These are phyloP conservation scores for Cystobasidium sp. DNA, from an alignment of 1,284 basidiomycete species.

Conservation along the genomic window DNA sequence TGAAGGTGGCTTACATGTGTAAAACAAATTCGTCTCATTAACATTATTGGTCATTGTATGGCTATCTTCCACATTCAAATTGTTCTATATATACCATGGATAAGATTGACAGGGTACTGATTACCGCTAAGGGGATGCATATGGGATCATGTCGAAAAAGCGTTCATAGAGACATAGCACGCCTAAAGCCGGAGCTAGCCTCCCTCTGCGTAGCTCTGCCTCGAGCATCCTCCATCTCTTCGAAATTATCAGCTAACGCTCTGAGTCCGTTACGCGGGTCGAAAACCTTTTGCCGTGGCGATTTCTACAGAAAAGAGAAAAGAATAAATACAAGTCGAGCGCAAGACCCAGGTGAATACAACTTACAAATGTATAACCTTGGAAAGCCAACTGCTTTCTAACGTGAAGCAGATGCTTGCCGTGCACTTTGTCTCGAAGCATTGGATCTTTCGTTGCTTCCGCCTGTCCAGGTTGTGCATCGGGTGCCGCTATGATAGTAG, in stretches of 20 bases:
- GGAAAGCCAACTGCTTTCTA: conserved; percentile 65
- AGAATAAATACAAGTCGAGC: background rate
- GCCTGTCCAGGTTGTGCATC: conserved; percentile 70
- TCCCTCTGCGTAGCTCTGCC: conserved; percentile 22
- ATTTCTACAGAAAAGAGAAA: conserved; percentile 8
- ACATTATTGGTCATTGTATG: background rate
- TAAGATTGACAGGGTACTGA: background rate
- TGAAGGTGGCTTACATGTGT: no score
- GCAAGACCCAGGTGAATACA: background rate
- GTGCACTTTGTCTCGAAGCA: conserved; percentile 80
- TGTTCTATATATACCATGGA: background rate
- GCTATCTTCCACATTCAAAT: background rate
- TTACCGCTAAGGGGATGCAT: background rate
- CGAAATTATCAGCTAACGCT: conserved; percentile 23
- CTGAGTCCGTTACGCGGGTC: conserved; percentile 45
- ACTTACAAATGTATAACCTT: conserved; percentile 47
- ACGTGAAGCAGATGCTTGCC: conserved; percentile 84
- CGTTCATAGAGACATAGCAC: conserved; percentile 27
- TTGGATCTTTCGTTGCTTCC: conserved; percentile 82
- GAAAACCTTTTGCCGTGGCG: conserved; percentile 24
- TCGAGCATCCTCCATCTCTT: conserved; percentile 23
- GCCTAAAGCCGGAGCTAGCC: conserved; percentile 27
- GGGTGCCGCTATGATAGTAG: conserved; percentile 75
- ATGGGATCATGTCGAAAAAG: background rate
- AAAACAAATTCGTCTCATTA: background rate